A percentile compares a stretch with the other conserved stretches of the same genome.
phyloP scores from a whole-genome alignment of 2,329 filamentous ascomycete genomes.

The Nothophaeocryptopus gaeumannii region DNA sequence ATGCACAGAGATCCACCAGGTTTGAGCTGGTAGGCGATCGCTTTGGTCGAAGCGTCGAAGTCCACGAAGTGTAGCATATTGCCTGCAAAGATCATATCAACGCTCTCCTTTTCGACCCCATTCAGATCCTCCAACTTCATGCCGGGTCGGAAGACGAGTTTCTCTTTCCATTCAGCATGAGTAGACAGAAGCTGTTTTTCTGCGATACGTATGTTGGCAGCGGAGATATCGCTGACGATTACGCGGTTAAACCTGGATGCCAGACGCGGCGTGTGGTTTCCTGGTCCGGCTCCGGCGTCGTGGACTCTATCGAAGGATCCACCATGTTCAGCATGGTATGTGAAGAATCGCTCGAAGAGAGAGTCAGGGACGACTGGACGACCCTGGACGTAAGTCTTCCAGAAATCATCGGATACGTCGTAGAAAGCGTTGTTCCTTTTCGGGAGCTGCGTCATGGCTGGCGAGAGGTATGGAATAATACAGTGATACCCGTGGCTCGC shows the following conservation, averaged over 20 bases:
- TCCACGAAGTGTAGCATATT: slow-evolving; percentile 8
- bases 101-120: slow-evolving; percentile 1
- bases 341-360: slow-evolving; percentile 2
- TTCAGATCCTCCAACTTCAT: neutral
- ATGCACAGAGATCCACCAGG: slow-evolving; percentile 4
- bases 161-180: neutral
- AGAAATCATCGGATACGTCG: neutral
- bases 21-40: slow-evolving; percentile 4
- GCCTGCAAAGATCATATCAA: slow-evolving; percentile 5
- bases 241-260: slow-evolving; percentile 1
- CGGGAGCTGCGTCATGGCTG: no score
- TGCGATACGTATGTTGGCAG: neutral
- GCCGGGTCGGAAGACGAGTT: neutral
- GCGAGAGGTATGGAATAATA: no score
- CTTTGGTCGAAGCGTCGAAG: neutral
- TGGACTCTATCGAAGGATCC: slow-evolving; percentile 2
- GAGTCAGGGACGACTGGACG: slow-evolving; percentile 2
- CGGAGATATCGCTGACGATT: slow-evolving; percentile 1
- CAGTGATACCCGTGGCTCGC: no score
- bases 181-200: neutral
- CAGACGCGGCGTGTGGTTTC: slow-evolving; percentile 4
- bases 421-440: neutral
- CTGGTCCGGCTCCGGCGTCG: slow-evolving; percentile 7
- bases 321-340: slow-evolving; percentile 6
- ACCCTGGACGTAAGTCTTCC: slow-evolving; percentile 5